phyloP scores from a whole-genome alignment of 192 early-diverging fungal species.

The Dissophora globulifera region DNA sequence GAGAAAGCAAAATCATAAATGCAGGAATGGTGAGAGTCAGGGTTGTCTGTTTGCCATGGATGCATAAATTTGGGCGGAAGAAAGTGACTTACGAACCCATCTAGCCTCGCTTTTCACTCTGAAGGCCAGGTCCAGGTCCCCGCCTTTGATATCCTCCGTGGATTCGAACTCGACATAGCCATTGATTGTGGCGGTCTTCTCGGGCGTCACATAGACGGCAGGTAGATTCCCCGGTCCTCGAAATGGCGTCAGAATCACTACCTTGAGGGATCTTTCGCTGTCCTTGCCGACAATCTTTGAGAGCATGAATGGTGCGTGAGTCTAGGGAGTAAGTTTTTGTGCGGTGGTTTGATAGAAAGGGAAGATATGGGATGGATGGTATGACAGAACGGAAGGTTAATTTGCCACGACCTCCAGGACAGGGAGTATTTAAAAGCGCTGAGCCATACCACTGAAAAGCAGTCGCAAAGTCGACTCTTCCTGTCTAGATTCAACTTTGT shows the following conservation, averaged over 20 bases:
- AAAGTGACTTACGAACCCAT: slow-evolving; percentile 26
- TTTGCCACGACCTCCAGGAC: too few species aligned
- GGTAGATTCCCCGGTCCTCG: slow-evolving; percentile 42
- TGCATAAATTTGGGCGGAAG: too few species aligned
- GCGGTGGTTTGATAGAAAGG: neutral
- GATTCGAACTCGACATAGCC: slow-evolving; percentile 39
- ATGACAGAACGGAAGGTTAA: too few species aligned
- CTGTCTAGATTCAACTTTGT: neutral
- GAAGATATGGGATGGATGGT: too few species aligned
- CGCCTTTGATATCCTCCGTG: slow-evolving; percentile 27
- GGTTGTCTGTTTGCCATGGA: too few species aligned
- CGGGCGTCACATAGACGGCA: slow-evolving; percentile 34
- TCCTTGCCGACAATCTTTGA: neutral
- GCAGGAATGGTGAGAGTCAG: too few species aligned
- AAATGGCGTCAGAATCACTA: slow-evolving; percentile 31
- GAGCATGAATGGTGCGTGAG: neutral
- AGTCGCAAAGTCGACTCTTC: slow-evolving; percentile 20
- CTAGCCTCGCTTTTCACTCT: slow-evolving; percentile 29
- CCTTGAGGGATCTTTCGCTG: slow-evolving; percentile 6
- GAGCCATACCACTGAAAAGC: neutral
- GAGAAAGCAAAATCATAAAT: too few species aligned
- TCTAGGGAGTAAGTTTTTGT: neutral
- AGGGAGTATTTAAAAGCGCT: too few species aligned
- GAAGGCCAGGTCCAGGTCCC: slow-evolving; percentile 25
- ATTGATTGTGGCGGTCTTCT: slow-evolving; percentile 5